Evolutionary conservation across 2,329 filamentous ascomycete genomes (phyloP).

Genomic region (Beauveria sp.): DNA sequence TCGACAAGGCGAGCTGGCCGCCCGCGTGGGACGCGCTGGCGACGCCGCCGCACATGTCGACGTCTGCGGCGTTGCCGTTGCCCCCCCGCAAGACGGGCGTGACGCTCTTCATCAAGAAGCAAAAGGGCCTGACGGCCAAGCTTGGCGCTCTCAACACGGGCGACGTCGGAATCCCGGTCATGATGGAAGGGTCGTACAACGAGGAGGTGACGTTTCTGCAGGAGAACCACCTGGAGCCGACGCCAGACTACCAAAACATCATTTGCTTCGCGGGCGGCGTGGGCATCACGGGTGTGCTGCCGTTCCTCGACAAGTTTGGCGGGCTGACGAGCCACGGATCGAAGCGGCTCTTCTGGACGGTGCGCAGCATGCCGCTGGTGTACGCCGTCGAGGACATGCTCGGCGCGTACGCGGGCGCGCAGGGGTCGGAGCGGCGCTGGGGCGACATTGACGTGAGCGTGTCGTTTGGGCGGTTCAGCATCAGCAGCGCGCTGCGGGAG

Average conservation of each 20-base stretch:
- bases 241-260: slow-evolving; percentile 17
- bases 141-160: slow-evolving; percentile 7
- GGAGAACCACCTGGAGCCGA: slow-evolving; percentile 12
- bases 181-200: slow-evolving; percentile 18
- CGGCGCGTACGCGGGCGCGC: slow-evolving; percentile 6
- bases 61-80: background rate
- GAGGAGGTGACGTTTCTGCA: slow-evolving; percentile 13
- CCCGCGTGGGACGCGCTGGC: background rate
- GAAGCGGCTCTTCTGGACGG: slow-evolving; percentile 19
- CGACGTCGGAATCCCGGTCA: slow-evolving; percentile 14
- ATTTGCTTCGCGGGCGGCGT: slow-evolving; percentile 25
- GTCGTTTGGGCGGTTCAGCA: slow-evolving; percentile 16
- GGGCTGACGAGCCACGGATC: slow-evolving; percentile 11
- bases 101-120: slow-evolving; percentile 14
- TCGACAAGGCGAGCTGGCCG: background rate
- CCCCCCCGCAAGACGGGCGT: slow-evolving; percentile 9
- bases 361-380: slow-evolving; percentile 16
- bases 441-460: slow-evolving; percentile 16
- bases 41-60: background rate
- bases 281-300: slow-evolving; percentile 24
- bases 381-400: slow-evolving; percentile 16
- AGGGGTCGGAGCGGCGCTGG: slow-evolving; percentile 12
- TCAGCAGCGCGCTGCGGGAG: slow-evolving; percentile 14
- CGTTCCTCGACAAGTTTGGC: slow-evolving; percentile 15
- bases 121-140: slow-evolving; percentile 12